These are phyloP conservation scores for Diplodia sapinea DNA, from an alignment of 2,329 filamentous ascomycete genomes.

Conservation along the genomic window DNA sequence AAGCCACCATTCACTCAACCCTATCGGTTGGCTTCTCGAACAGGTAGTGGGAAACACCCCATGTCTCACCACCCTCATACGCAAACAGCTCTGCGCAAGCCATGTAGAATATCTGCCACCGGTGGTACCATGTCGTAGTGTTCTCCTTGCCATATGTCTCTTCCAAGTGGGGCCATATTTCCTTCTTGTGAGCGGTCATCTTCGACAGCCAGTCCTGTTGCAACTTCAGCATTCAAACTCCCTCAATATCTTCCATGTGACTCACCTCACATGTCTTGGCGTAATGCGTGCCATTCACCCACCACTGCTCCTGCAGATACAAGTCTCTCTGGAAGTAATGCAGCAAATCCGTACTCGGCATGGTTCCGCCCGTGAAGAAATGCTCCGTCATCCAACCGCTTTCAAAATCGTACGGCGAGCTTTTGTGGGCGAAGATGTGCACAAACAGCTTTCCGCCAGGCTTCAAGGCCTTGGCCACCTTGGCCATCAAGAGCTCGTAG, in stretches of 20 bases:
- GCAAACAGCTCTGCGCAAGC: conserved; percentile 73
- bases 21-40: conserved; percentile 62
- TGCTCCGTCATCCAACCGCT: conserved; percentile 75
- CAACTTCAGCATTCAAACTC: background rate
- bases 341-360: conserved; percentile 70
- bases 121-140: conserved; percentile 67
- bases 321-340: conserved; percentile 70
- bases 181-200: conserved; percentile 63
- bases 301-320: conserved; percentile 68
- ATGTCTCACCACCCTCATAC: conserved; percentile 68
- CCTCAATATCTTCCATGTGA: background rate
- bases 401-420: conserved; percentile 72
- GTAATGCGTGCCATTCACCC: conserved; percentile 72
- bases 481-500: conserved; percentile 70
- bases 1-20: background rate
- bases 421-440: conserved; percentile 69
- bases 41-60: conserved; percentile 71
- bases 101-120: conserved; percentile 76
- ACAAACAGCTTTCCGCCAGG: conserved; percentile 71
- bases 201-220: conserved; percentile 19
- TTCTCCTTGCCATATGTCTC: conserved; percentile 69
- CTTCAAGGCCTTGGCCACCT: conserved; percentile 65
- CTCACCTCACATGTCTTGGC: conserved; percentile 70
- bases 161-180: conserved; percentile 68
- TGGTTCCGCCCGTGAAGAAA: conserved; percentile 76